Percentiles rank a stretch among this genome's conserved stretches.
Conservation (phyloP, 768 basidiomycete species). For the Mycena kentingensis region DNA sequence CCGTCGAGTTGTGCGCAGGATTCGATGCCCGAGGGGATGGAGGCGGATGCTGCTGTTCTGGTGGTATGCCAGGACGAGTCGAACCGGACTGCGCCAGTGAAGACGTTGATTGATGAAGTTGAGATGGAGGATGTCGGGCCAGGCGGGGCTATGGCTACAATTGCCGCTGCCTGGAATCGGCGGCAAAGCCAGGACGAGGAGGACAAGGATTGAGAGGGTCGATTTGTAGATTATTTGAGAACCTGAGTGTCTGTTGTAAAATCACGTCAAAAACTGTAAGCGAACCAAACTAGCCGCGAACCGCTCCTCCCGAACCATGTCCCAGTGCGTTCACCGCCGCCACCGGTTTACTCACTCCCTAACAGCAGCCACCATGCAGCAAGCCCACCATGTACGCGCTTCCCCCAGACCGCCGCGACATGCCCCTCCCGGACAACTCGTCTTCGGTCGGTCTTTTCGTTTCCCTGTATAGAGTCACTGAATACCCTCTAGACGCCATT, state of each 20-base stretch:
- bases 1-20: background rate
- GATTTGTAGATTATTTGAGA: too few relatives aligned
- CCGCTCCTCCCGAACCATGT: too few relatives aligned
- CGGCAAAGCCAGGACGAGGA: background rate
- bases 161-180: background rate
- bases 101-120: constrained; percentile 29
- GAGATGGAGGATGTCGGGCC: constrained; percentile 60
- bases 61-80: constrained; percentile 1
- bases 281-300: too few relatives aligned
- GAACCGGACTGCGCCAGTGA: constrained; percentile 14
- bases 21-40: background rate
- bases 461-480: constrained; percentile 31
- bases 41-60: constrained; percentile 2
- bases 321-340: constrained; percentile 15
- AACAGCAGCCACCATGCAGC: constrained; percentile 39
- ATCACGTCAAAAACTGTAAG: too few relatives aligned
- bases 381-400: constrained; percentile 65
- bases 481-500: constrained; percentile 46
- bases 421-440: constrained; percentile 52
- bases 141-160: constrained; percentile 1
- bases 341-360: constrained; percentile 1
- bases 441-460: constrained; percentile 53
- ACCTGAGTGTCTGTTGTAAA: too few relatives aligned
- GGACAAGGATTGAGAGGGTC: background rate
- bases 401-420: constrained; percentile 54